These are phyloP conservation scores for Blastocrithidia nonstop DNA, from an alignment of 208 protist genomes.

Conservation along the genomic window DNA sequence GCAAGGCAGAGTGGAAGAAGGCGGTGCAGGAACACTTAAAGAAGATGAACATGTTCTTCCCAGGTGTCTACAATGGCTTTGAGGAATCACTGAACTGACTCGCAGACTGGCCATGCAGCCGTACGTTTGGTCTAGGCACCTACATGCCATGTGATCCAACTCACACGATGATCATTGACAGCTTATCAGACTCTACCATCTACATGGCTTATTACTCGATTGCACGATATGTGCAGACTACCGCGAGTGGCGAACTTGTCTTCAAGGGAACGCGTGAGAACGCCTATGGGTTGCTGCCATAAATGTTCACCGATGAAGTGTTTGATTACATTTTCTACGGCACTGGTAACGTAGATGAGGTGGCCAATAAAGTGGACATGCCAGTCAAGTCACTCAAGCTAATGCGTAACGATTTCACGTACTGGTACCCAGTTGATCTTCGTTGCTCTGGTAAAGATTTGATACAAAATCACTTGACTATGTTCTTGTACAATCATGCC, in stretches of 20 bases:
- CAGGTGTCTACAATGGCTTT: conserved; percentile 88
- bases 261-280: conserved; percentile 36
- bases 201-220: conserved; percentile 99
- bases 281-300: conserved; percentile 75
- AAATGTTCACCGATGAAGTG: conserved; percentile 87
- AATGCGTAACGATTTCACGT: conserved; percentile 95
- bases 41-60: conserved; percentile 88
- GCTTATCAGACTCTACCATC: conserved; percentile 99
- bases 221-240: conserved; percentile 92
- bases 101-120: conserved; percentile 98
- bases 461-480: conserved; percentile 99
- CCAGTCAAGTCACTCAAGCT: conserved; percentile 50
- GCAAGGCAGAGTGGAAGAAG: conserved; percentile 93
- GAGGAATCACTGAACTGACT: conserved; percentile 94
- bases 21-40: conserved; percentile 74
- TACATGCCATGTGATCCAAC: conserved; percentile 91
- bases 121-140: conserved; percentile 98
- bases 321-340: conserved; percentile 94
- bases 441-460: conserved; percentile 99
- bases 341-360: conserved; percentile 27
- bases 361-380: conserved; percentile 33
- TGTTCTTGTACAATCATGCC: conserved; percentile 99
- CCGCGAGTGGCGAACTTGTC: conserved; percentile 23
- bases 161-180: conserved; percentile 97
- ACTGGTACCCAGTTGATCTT: conserved; percentile 99